Base-by-base conservation (phyloP, 108 stramenopile species). In the Tribonema minus region DNA sequence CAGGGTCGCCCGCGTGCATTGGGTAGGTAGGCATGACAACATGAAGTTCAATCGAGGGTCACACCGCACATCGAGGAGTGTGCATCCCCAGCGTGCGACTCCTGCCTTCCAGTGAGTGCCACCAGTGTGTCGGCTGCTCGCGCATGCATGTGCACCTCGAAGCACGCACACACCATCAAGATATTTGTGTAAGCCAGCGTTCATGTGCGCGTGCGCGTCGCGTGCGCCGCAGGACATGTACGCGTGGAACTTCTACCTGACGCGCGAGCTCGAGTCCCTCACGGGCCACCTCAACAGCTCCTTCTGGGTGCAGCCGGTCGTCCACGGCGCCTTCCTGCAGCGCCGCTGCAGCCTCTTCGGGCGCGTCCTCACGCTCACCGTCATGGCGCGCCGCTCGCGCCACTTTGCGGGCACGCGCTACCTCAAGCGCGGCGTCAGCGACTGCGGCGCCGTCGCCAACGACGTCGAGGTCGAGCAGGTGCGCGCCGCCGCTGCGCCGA, bases 371-470 rank as follows among this genome's bases (percentile, higher is more conserved):
- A 93, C 92, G 80, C 76, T 99, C 39, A 89, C 90, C 31, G 84
- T 99, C 25, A 67, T 99, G 25, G 96, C 96, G 3, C 89, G 98
- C 37, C 82, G 98, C 41, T 77, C 94, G 5, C 87, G 96, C 1
- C 94, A 97, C 68, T 99, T 96, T 87, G 98, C 98, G 3, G 98
- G 98, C 3, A 97, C 96, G 1, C 81, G 98, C 39, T 98, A 98
- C 78, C 84, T 97, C 54, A 99, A 99, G 86, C 91, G 98, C 20
- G 96, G 98, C 33, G 94, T 95, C 9, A 92, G 86, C 82, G 95
- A 95, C 77, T 81, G 87, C 41, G 98, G 96, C 4, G 93, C 95
- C 61, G 96, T 97, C 6, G 98, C 98, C 32, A 99, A 99, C 70
- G 87, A 90, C 36, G 86, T 86, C 26, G 88, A 86, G 66, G 61